A percentile compares a stretch with the other conserved stretches of the same genome.
These are phyloP conservation scores for Colletotrichum sp. DNA, from an alignment of 2,329 filamentous ascomycete species.

Conservation along the genomic window DNA sequence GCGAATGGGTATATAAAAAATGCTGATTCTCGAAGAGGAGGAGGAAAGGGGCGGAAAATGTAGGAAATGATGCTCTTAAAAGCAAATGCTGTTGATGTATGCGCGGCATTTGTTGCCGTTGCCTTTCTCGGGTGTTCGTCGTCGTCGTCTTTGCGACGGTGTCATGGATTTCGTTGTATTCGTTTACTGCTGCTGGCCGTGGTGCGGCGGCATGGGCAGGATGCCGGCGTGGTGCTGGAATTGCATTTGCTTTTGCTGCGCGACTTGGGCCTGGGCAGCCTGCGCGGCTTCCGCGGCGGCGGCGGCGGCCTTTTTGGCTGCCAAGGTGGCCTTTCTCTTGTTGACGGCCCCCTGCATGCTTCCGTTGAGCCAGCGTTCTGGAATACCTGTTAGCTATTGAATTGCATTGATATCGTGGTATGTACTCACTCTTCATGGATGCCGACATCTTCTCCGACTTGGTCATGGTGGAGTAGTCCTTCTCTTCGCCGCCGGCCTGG, in stretches of 20 bases:
- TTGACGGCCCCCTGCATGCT: slow-evolving; percentile 66
- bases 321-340: slow-evolving; percentile 65
- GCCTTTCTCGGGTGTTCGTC: not conserved
- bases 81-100: slow-evolving; percentile 3
- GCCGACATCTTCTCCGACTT: slow-evolving; percentile 72
- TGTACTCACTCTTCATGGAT: slow-evolving; percentile 66
- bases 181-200: not conserved
- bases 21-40: not conserved
- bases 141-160: not conserved
- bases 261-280: not conserved
- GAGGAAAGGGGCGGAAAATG: not conserved
- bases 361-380: slow-evolving; percentile 65
- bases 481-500: slow-evolving; percentile 40
- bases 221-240: slow-evolving; percentile 11
- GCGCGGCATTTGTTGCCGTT: not conserved
- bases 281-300: slow-evolving; percentile 30
- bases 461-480: slow-evolving; percentile 66
- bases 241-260: not conserved
- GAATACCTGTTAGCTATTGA: slow-evolving; percentile 27
- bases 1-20: slow-evolving; percentile 13
- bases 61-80: not conserved
- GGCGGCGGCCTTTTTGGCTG: slow-evolving; percentile 61
- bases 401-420: not conserved
- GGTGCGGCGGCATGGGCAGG: not conserved
- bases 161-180: not conserved